Base-by-base conservation (phyloP, 805 yeast genomes). In the Candida montana region DNA sequence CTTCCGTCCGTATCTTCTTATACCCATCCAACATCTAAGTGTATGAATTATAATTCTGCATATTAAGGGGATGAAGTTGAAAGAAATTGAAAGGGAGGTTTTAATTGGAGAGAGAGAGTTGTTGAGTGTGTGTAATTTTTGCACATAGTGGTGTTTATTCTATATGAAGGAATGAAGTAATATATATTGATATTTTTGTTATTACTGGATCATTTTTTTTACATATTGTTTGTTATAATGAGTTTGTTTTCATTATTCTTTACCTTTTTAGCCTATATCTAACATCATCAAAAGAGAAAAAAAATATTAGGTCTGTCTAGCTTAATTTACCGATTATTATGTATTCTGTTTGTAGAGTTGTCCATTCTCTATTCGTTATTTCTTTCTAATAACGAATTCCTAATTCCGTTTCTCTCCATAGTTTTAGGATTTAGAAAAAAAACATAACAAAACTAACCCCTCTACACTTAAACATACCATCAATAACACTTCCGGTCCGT, bases 1-100 rank as follows among this genome's bases (percentile, higher is more conserved):
- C 99, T 69, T 83, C 96, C 59, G 98, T 93, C 71, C 87, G 99
- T 82, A 82, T 93, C 80, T 89, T 93, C 95, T 90, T 91, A 75
- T 91, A 91, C 86, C 99, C 99, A 78, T 91, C 98, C 60, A 90
- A 84, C 95, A 93, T 91, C 87, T 91, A 91, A 84, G 31, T 40
- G 30, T 11, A 20, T 33, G 33, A 15, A 21, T 15, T 24, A 23
- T 6, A 23, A 23, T 31, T 27, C 24, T 31, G 24, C 30, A 34
- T 30, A 30, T n/a, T 34, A 31, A 19, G 34, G 28, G 16, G 35
- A 20, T 24, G 8, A 32, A 18, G 9, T 27, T 32, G n/a, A n/a
- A n/a, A n/a, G n/a, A n/a, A 34, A 32, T 26, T 31, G 17, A 32
- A 16, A 13, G 23, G 5, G 29, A 26, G 13, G 11, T 7, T 26